Conservation (phyloP, 1,284 basidiomycete species). For the Vanrija sp. region DNA sequence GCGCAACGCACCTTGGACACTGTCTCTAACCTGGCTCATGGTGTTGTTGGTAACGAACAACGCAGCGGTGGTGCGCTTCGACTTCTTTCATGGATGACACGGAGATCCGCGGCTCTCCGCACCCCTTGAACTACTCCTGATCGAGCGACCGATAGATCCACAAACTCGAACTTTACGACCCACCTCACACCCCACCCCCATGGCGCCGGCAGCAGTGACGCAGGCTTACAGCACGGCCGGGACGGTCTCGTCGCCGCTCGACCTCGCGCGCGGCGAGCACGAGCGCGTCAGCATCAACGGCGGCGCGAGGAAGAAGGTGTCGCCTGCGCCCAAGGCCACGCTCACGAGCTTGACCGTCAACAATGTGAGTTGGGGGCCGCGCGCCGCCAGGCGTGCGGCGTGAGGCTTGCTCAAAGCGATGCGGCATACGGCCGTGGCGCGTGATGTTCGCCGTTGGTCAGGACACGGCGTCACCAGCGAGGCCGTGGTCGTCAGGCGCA, state of each 20-base stretch:
- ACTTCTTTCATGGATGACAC: not conserved
- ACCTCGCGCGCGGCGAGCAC: conserved; percentile 39
- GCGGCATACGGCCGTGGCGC: too few species aligned
- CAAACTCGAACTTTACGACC: not conserved
- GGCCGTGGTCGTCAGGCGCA: too few species aligned
- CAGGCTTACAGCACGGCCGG: conserved; percentile 37
- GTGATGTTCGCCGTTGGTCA: not conserved
- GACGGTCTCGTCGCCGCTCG: conserved; percentile 42
- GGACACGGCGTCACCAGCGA: too few species aligned
- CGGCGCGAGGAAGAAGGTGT: conserved; percentile 23
- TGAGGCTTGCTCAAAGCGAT: too few species aligned
- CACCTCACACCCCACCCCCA: not conserved
- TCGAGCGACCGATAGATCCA: not conserved
- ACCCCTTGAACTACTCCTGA: too few species aligned
- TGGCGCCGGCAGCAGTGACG: conserved; percentile 9
- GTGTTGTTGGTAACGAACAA: not conserved
- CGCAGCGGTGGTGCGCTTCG: not conserved
- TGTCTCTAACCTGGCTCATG: conserved; percentile 14
- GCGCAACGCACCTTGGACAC: conserved; percentile 6
- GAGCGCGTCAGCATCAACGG: conserved; percentile 28
- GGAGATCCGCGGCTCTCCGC: not conserved
- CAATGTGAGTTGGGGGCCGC: conserved; percentile 43
- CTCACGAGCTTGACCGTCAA: conserved; percentile 47
- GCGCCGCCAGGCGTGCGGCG: not conserved
- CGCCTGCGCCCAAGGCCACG: conserved; percentile 46